phyloP scores from a whole-genome alignment of 768 basidiomycete genomes.

The Russula sp. region DNA sequence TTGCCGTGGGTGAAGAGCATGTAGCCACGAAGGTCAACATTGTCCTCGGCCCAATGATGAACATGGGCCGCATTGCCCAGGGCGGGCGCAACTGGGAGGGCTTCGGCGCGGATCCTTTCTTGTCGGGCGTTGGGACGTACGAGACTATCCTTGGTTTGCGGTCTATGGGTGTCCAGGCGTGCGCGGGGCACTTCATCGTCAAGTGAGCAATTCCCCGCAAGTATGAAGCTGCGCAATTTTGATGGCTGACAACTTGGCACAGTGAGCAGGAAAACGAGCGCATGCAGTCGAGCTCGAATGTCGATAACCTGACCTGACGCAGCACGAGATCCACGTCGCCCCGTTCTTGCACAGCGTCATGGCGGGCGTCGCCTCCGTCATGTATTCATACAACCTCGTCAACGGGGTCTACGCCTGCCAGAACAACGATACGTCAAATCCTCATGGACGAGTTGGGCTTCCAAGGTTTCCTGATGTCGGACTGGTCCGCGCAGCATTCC shows the following conservation, averaged over 20 bases:
- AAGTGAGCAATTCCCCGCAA: conserved; percentile 42
- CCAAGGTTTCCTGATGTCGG: conserved; percentile 73
- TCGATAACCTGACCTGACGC: conserved; percentile 79
- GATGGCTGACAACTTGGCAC: background rate
- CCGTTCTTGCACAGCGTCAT: conserved; percentile 66
- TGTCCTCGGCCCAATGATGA: conserved; percentile 79
- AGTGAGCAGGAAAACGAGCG: conserved; percentile 69
- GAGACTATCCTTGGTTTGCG: conserved; percentile 86
- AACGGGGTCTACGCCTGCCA: conserved; percentile 74
- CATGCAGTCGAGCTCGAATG: conserved; percentile 51
- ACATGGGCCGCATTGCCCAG: conserved; percentile 69
- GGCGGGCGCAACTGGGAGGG: conserved; percentile 94
- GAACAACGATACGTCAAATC: conserved; percentile 68
- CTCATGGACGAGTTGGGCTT: conserved; percentile 72
- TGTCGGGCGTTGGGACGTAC: conserved; percentile 70
- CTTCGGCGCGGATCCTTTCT: conserved; percentile 85
- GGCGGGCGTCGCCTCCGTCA: conserved; percentile 67
- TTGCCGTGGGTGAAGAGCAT: conserved; percentile 79
- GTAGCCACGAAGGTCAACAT: conserved; percentile 79
- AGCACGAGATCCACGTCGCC: conserved; percentile 69
- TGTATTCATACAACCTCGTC: conserved; percentile 72
- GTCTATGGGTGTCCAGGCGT: conserved; percentile 71
- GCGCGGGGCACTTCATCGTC: conserved; percentile 77
- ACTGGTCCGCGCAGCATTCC: conserved; percentile 63
- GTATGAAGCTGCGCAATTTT: background rate